Conservation (phyloP, 805 yeast species). For the Yamadazyma philogaea region DNA sequence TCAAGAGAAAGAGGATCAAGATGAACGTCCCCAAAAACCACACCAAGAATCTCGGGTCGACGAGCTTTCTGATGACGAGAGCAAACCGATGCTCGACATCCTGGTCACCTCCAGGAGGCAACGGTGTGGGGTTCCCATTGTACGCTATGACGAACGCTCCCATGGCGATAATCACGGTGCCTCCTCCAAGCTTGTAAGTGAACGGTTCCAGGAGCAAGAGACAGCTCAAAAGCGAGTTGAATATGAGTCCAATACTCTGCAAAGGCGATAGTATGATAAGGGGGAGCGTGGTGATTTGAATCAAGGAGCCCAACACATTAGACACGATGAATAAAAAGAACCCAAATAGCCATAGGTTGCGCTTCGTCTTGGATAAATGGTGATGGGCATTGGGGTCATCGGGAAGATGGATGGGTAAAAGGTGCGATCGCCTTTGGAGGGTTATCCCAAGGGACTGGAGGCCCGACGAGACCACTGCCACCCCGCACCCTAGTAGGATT, state of each 20-base stretch:
- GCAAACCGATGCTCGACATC: constrained; percentile 32
- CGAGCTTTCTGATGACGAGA: constrained; percentile 35
- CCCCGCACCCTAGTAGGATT: constrained; percentile 57
- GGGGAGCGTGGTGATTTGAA: constrained; percentile 83
- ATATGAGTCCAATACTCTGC: constrained; percentile 85
- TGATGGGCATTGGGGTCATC: constrained; percentile 21
- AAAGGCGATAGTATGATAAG: constrained; percentile 75
- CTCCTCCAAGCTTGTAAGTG: constrained; percentile 52
- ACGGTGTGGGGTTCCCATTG: constrained; percentile 50
- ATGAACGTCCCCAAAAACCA: constrained; percentile 52
- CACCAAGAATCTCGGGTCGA: constrained; percentile 45
- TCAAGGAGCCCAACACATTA: constrained; percentile 74
- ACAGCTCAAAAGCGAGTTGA: constrained; percentile 71
- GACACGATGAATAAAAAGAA: constrained; percentile 66
- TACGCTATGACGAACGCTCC: constrained; percentile 81
- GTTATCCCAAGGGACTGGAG: constrained; percentile 80
- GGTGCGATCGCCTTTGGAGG: constrained; percentile 74
- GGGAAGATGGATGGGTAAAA: constrained; percentile 29
- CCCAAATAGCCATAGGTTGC: constrained; percentile 74
- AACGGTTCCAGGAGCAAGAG: constrained; percentile 66
- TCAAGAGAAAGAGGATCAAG: constrained; percentile 22
- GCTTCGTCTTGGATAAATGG: constrained; percentile 30
- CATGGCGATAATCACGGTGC: constrained; percentile 62
- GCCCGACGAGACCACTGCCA: constrained; percentile 73
- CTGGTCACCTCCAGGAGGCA: constrained; percentile 20